Conservation (phyloP, 805 yeast genomes). For the Starmera pachycereana region DNA sequence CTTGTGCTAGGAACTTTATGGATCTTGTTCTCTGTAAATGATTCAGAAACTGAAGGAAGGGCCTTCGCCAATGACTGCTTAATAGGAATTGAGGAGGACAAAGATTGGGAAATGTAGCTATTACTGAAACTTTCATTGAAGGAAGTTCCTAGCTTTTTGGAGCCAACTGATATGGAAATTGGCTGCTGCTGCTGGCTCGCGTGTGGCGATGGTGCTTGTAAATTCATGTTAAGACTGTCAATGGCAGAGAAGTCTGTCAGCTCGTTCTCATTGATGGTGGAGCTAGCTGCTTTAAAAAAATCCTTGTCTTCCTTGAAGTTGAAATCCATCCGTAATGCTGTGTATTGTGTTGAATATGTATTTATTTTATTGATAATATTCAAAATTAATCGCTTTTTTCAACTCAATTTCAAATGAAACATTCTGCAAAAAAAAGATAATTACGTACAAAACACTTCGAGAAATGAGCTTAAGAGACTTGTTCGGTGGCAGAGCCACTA, state of each 20-base stretch:
- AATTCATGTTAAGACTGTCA: slow-evolving; percentile 3
- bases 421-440: too few relatives aligned
- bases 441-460: too few relatives aligned
- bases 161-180: background rate
- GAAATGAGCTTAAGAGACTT: background rate
- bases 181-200: background rate
- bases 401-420: too few relatives aligned
- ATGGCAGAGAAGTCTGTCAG: slow-evolving; percentile 12
- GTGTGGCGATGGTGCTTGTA: background rate
- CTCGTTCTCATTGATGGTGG: slow-evolving; percentile 10
- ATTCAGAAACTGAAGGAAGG: slow-evolving; percentile 6
- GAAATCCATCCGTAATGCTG: slow-evolving; percentile 1
- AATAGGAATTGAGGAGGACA: slow-evolving; percentile 12
- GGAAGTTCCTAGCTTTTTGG: background rate
- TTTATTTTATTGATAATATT: too few relatives aligned
- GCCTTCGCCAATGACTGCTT: slow-evolving; percentile 16
- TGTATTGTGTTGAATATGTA: background rate
- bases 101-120: slow-evolving; percentile 1
- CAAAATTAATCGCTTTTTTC: background rate
- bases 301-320: background rate
- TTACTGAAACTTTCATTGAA: background rate
- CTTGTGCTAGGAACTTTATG: slow-evolving; percentile 5
- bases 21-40: slow-evolving; percentile 8
- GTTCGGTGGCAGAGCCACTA: background rate
- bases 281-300: background rate